phyloP scores from a whole-genome alignment of 306 rosid species.

The Rosa chinensis region DNA sequence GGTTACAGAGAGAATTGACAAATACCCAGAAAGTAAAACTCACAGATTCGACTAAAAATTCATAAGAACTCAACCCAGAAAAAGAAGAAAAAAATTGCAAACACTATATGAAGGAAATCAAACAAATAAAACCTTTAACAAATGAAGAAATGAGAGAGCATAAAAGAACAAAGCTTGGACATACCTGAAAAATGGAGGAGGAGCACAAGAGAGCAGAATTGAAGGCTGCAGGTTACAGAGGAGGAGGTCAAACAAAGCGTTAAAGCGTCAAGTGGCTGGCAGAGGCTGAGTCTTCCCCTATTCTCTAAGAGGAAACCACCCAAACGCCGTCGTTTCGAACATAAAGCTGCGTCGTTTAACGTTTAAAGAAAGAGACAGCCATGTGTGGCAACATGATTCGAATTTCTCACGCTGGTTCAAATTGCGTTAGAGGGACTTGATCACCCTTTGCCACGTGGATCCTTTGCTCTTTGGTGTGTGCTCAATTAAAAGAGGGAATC shows the following conservation, averaged over 20 bases:
- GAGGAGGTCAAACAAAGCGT: neutral
- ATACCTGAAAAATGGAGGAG: constrained; percentile 8
- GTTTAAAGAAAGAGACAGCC: neutral
- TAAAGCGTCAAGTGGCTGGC: neutral
- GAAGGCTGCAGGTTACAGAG: neutral
- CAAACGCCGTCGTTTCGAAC: neutral
- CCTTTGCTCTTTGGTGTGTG: neutral
- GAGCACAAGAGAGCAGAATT: neutral
- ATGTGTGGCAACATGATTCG: neutral
- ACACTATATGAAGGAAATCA: neutral
- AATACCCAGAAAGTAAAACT: constrained; percentile 8
- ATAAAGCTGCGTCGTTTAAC: neutral
- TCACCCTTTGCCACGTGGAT: neutral
- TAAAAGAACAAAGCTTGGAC: neutral
- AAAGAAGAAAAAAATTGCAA: neutral
- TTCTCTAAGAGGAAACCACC: neutral
- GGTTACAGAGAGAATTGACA: neutral
- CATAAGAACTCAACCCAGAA: neutral
- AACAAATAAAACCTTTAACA: neutral
- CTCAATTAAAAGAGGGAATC: neutral
- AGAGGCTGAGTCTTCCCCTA: neutral
- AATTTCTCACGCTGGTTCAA: neutral
- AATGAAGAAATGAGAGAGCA: neutral
- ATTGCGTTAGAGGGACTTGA: neutral
- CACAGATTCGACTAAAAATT: neutral